Evolutionary conservation across 176 grass and related monocot genomes (phyloP), one percentile per base, ranked within the genome.

Genomic region (Cenchrus fungigraminus): DNA sequence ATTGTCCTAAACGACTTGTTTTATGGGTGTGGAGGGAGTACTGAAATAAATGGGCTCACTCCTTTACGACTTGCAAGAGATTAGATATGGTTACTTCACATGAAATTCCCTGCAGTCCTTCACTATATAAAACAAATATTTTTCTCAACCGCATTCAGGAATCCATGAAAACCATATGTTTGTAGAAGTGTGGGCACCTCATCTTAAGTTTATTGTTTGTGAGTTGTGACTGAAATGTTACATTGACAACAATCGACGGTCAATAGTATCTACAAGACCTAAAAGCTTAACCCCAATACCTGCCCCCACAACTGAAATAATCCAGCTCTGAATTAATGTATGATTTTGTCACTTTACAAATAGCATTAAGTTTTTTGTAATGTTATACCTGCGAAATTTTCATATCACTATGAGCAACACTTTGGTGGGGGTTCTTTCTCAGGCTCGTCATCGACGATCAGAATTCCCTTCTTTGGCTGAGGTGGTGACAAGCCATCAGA

Each of bases 371-470:
- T 52, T 16, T 65, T 73, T 62, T 17, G 8, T 32, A 81, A 59
- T 31, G 22, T 59, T 74, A 67, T 81, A 54, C 49, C 69, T 56
- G 50, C 5, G 6, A 49, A 14, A 81, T 40, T n/a, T 46, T 15
- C 25, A 22, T 20, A 13, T 46, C 19, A 51, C 44, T 91, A 97
- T 54, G 94, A 93, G 65, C 94, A 97, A 76, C 94, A 93, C 82
- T 80, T 97, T n/a, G 87, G 91, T 59, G 91, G 87, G 52, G 87
- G 85, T 77, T 93, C 89, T 83, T 78, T 93, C 70, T 91, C 94
- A 75, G 89, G 82, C 73, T 91, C 89, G 32, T 93, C 91, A 15
- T 91, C 85, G 42, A 97, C 69, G 25, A 97, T 89, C 62, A 97
- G 29, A 89, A 97, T 85, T 50, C 91, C 91, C 12, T 89, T 86